Evolutionary conservation across 2,329 filamentous ascomycete species (phyloP), one percentile per base, ranked within the genome.

Genomic region (Talaromyces albobiverticillius): DNA sequence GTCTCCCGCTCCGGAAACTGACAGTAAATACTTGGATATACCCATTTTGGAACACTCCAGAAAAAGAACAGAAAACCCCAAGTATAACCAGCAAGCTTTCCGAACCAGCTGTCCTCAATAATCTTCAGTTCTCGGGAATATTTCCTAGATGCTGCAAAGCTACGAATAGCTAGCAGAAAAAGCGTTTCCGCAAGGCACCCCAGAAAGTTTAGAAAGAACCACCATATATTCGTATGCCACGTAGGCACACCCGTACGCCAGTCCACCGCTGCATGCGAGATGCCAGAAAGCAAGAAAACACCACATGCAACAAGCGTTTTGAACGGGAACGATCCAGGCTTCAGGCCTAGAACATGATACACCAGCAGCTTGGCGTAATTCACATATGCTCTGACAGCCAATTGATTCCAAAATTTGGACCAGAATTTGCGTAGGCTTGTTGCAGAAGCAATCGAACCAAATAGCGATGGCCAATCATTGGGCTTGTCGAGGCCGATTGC

Each of bases 161-260:
- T 4, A 4, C 36, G 34, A 18, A 50, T n/a, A 29, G 29, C 26
- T 7, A 25, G 14, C 4, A 42, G 13, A 29, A 13, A n/a, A 4
- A 31, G 20, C 9, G 25, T 14, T 31, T 50, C 47, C 29, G 14
- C 18, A 18, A 32, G 22, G n/a, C 47, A 50, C 3, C 23, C 47
- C 13, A 50, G n/a, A 22, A 50, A 50, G n/a, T 50, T 50, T 1
- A 50, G n/a, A 8, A 50, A 50, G 47, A 41, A 50, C 47, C 36
- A 42, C 34, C 34, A 50, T 18, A 50, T 41, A 22, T 31, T 20
- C n/a, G 41, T 16, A 41, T 29, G 14, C 34, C 47, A 50, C 16
- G 25, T 13, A 11, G 9, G 47, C 7, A 29, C n/a, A 2, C 46
- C 47, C 20, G 41, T 14, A 14, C 32, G 34, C 47, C 34, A 50